Percentiles rank a stretch among this genome's conserved stretches.
These are phyloP conservation scores for Aaosphaeria pasadenensis DNA, from an alignment of 2,329 filamentous ascomycete genomes.

Conservation along the genomic window DNA sequence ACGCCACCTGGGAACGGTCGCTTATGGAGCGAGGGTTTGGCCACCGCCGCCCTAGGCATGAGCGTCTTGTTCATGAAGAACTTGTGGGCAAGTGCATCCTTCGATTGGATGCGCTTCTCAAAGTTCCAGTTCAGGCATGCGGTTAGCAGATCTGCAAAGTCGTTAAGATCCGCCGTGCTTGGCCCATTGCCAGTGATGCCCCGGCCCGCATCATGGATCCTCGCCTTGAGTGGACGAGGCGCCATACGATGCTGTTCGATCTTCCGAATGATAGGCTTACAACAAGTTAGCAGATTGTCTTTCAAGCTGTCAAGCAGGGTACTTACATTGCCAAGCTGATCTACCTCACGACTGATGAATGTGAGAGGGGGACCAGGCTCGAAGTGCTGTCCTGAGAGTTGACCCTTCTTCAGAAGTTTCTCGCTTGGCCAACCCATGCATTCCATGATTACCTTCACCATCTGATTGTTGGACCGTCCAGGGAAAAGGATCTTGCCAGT, in stretches of 20 bases:
- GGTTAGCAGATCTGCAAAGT: slow-evolving; percentile 85
- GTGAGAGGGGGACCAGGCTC: slow-evolving; percentile 62
- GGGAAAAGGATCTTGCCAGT: slow-evolving; percentile 97
- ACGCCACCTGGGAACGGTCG: neutral
- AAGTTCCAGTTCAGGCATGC: slow-evolving; percentile 86
- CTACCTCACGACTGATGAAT: slow-evolving; percentile 73
- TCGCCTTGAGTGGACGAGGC: slow-evolving; percentile 68
- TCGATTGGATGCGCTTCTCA: slow-evolving; percentile 83
- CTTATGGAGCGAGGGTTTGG: neutral
- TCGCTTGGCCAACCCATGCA: slow-evolving; percentile 87
- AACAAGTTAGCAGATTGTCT: neutral
- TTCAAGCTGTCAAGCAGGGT: neutral
- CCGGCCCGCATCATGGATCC: slow-evolving; percentile 68
- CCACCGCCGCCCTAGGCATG: neutral
- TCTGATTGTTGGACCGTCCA: slow-evolving; percentile 94
- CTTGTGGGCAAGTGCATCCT: slow-evolving; percentile 82
- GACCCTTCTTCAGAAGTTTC: slow-evolving; percentile 81
- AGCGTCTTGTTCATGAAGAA: slow-evolving; percentile 63
- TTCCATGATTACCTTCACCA: slow-evolving; percentile 95
- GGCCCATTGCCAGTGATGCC: slow-evolving; percentile 63
- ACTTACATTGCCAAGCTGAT: slow-evolving; percentile 40
- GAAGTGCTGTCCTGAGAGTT: slow-evolving; percentile 77
- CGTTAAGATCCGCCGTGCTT: slow-evolving; percentile 73
- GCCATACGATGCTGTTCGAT: slow-evolving; percentile 63
- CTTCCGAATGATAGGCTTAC: slow-evolving; percentile 63